These are phyloP conservation scores for Arthrobotrys megalospora DNA, from an alignment of 2,329 filamentous ascomycete species.

Conservation along the genomic window DNA sequence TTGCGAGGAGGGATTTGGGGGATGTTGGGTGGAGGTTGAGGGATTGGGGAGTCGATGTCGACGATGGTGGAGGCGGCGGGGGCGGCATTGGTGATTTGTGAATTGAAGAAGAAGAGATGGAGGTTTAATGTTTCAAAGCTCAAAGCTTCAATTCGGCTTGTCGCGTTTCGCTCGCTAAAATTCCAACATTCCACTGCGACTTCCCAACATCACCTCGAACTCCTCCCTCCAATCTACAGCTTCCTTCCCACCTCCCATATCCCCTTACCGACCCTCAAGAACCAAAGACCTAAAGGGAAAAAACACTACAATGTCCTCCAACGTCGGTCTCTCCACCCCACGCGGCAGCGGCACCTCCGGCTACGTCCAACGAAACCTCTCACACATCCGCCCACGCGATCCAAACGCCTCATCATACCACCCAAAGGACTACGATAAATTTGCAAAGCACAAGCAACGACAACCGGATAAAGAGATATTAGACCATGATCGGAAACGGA, in stretches of 20 bases:
- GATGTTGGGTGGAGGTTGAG: conserved; percentile 25
- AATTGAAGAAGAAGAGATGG: neutral
- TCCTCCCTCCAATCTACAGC: neutral
- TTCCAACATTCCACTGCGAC: neutral
- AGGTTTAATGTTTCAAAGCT: neutral
- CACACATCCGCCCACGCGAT: conserved; percentile 87
- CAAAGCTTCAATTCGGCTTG: conserved; percentile 4
- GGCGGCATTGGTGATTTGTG: neutral
- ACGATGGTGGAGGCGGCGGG: neutral
- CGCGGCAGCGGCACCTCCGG: conserved; percentile 96
- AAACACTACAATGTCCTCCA: conserved; percentile 82
- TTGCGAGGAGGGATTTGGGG: neutral
- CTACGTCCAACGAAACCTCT: conserved; percentile 96
- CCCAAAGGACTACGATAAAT: conserved; percentile 73
- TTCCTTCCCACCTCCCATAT: neutral
- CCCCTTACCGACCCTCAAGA: neutral
- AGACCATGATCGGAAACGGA: conserved; percentile 91
- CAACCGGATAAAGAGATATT: conserved; percentile 93
- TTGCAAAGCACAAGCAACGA: conserved; percentile 80
- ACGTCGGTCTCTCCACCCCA: conserved; percentile 94
- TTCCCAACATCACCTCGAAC: neutral
- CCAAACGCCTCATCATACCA: conserved; percentile 75
- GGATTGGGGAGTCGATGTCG: neutral
- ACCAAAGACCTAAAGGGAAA: neutral
- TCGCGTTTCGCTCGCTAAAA: neutral